phyloP scores from a whole-genome alignment of 2,329 filamentous ascomycete species.

The Fusarium humuli region DNA sequence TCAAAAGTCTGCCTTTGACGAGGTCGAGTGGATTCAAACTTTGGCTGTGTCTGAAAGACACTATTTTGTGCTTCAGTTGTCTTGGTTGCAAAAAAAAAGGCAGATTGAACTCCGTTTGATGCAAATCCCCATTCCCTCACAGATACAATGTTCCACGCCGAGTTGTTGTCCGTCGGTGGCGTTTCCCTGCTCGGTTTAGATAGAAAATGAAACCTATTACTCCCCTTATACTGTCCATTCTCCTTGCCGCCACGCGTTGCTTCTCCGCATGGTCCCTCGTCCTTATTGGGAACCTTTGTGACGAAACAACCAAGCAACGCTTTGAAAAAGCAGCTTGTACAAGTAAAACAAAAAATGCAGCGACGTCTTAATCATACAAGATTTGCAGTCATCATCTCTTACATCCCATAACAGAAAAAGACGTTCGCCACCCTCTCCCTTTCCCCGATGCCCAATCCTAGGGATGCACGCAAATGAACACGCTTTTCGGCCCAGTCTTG shows the following conservation, averaged over 20 bases:
- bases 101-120: conserved; percentile 47
- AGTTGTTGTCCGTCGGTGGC: conserved; percentile 30
- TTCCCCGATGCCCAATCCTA: conserved; percentile 52
- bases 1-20: conserved; percentile 47
- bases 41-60: conserved; percentile 46
- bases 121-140: conserved; percentile 42
- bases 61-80: conserved; percentile 37
- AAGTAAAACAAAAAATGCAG: conserved; percentile 37
- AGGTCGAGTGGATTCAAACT: conserved; percentile 48
- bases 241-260: conserved; percentile 16
- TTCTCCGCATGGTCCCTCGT: conserved; percentile 9
- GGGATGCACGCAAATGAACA: conserved; percentile 57
- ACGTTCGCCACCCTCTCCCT: conserved; percentile 45
- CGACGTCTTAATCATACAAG: conserved; percentile 51
- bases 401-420: conserved; percentile 38
- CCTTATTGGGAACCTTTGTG: conserved; percentile 9
- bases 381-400: conserved; percentile 41
- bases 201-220: conserved; percentile 47
- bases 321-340: conserved; percentile 33
- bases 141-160: conserved; percentile 35
- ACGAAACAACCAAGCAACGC: conserved; percentile 24
- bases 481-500: conserved; percentile 55
- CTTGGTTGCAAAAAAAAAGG: conserved; percentile 40
- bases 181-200: conserved; percentile 42
- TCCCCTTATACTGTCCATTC: conserved; percentile 30